phyloP scores from a whole-genome alignment of 495 filamentous ascomycete genomes.

The Penicillium verhagenii region DNA sequence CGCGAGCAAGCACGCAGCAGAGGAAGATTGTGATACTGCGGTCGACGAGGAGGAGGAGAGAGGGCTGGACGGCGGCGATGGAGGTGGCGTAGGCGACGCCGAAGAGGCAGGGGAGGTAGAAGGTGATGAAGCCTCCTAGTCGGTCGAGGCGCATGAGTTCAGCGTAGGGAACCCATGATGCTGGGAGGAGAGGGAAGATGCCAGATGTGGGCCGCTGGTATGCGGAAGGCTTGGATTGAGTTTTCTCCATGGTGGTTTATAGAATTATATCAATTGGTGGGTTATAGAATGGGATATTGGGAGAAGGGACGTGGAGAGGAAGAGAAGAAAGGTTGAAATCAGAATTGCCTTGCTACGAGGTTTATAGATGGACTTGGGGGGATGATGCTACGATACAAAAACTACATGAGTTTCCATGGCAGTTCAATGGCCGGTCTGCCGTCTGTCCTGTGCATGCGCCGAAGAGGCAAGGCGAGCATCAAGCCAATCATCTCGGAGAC shows the following conservation, averaged over 20 bases:
- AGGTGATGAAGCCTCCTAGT: conserved; percentile 32
- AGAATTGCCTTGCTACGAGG: too few relatives aligned
- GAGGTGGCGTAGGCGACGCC: conserved; percentile 27
- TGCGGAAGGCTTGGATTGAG: not conserved
- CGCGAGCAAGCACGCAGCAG: conserved; percentile 30
- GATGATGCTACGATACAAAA: too few relatives aligned
- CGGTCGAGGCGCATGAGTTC: conserved; percentile 43
- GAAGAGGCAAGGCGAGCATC: too few relatives aligned
- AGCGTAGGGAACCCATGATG: conserved; percentile 33
- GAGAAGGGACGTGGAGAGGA: too few relatives aligned
- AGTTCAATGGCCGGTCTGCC: too few relatives aligned
- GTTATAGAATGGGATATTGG: too few relatives aligned
- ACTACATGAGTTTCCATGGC: too few relatives aligned
- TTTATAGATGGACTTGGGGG: too few relatives aligned
- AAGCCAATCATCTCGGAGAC: too few relatives aligned
- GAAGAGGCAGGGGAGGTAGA: conserved; percentile 34
- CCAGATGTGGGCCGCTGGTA: not conserved
- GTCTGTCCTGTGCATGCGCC: too few relatives aligned
- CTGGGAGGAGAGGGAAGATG: not conserved
- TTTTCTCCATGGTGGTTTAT: not conserved
- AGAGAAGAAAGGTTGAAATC: too few relatives aligned
- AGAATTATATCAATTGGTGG: too few relatives aligned
- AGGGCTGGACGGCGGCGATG: conserved; percentile 5
- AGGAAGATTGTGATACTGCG: not conserved
- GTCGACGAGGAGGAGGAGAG: not conserved